A percentile compares a stretch with the other conserved stretches of the same genome.
Conservation (phyloP, 495 filamentous ascomycete genomes). For the Talaromyces thailandensis region DNA sequence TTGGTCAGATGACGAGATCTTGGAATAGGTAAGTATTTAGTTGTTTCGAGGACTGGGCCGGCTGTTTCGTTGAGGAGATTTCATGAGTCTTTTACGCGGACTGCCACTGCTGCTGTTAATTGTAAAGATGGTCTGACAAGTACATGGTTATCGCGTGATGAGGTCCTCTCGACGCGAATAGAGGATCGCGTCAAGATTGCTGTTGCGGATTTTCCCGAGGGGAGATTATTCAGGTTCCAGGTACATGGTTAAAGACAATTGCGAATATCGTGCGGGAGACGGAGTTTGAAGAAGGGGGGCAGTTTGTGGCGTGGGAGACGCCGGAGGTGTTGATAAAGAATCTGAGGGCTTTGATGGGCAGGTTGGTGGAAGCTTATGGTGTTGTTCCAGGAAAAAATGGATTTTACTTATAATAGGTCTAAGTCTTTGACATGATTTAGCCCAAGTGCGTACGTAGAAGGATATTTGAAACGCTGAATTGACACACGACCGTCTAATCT, state of each 20-base stretch:
- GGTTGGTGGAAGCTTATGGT: constrained; percentile 27
- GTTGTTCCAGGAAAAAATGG: constrained; percentile 27
- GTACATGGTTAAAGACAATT: constrained; percentile 29
- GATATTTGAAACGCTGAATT: not conserved
- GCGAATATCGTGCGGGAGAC: constrained; percentile 33
- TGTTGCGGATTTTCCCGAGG: constrained; percentile 32
- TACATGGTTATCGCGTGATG: constrained; percentile 8
- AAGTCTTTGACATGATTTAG: not conserved
- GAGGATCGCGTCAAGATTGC: constrained; percentile 27
- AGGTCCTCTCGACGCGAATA: constrained; percentile 9
- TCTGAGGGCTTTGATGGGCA: constrained; percentile 34
- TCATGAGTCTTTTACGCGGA: constrained; percentile 26
- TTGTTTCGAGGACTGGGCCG: constrained; percentile 42
- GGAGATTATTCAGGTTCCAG: constrained; percentile 33
- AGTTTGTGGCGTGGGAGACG: constrained; percentile 44
- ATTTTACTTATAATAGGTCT: constrained; percentile 18
- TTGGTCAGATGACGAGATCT: constrained; percentile 47
- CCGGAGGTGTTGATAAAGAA: constrained; percentile 34
- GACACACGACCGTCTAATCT: constrained; percentile 36
- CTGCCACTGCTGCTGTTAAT: constrained; percentile 8
- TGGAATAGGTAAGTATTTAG: constrained; percentile 47
- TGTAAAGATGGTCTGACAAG: not conserved
- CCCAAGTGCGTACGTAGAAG: constrained; percentile 39
- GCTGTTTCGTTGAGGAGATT: constrained; percentile 42
- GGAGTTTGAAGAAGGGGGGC: constrained; percentile 35